Base-by-base conservation (phyloP, 2,329 filamentous ascomycete genomes). In the Clathrospora elynae region DNA sequence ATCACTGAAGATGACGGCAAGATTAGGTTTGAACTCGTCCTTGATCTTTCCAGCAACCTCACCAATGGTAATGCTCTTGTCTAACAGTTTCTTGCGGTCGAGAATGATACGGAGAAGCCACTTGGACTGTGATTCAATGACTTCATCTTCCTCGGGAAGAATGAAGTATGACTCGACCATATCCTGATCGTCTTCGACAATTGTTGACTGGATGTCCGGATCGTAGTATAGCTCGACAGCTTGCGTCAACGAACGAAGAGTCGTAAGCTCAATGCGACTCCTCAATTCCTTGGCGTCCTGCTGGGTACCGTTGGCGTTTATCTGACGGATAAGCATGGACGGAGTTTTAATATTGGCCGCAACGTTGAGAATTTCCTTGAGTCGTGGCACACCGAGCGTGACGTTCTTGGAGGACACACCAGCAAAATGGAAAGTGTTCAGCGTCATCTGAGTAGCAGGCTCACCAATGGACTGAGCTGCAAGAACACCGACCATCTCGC, bases 331-430 rank as follows among this genome's bases (percentile, higher is more conserved):
- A 49, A 88, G 86, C 92, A 99, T 97, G 36, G 90, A 91, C 2
- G 93, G 93, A 0, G 93, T 99, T 79, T 97, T 99, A 78, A 99
- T 96, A 73, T 97, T 95, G 59, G 87, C 91, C 0, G 95, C 93
- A 46, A 99, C 85, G 71, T 99, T 99, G 44, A 99, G 80, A 83
- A 99, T 99, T 76, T 99, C 93, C 81, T 99, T 99, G 35, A 99
- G 83, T 84, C 93, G 92, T 29, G 93, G 93, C 29, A 99, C 93
- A 90, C 93, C 93, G 34, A 99, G 85, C 0, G 93, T 99, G 41
- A 99, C 92, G 79, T 99, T 99, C 86, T 99, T 99, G 16, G 92
- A 96, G 24, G 95, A 96, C 49, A 99, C 90, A 96, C 93, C 93
- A 72, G 93, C 91, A 72, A 99, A 99, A 79, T 99, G 93, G 87